phyloP scores from a whole-genome alignment of 768 basidiomycete genomes.

The Hydnomerulius pinastri region DNA sequence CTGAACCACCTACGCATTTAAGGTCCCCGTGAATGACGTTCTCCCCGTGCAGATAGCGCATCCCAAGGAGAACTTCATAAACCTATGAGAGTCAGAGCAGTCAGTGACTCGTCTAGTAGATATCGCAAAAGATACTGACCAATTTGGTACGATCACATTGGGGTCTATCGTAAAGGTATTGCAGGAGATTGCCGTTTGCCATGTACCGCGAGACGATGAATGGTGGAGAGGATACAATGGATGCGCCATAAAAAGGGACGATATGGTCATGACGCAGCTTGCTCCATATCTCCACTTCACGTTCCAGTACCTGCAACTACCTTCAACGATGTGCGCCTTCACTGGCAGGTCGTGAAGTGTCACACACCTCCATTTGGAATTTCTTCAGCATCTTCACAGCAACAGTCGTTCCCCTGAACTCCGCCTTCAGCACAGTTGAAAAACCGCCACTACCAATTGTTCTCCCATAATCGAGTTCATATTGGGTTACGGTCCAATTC shows the following conservation, averaged over 20 bases:
- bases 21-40: conserved; percentile 31
- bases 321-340: no score
- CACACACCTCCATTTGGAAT: background rate
- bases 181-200: conserved; percentile 7
- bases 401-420: conserved; percentile 2
- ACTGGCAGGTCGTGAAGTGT: background rate
- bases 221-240: conserved; percentile 1
- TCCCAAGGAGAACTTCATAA: conserved; percentile 13
- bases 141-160: background rate
- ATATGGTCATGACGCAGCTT: conserved; percentile 11
- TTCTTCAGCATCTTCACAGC: conserved; percentile 7
- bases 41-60: conserved; percentile 17
- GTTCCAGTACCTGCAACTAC: conserved; percentile 5
- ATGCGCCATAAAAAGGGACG: conserved; percentile 15
- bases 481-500: conserved; percentile 26
- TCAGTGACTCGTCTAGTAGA: background rate
- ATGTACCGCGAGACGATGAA: conserved; percentile 13
- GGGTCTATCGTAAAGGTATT: conserved; percentile 3
- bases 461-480: conserved; percentile 26
- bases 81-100: conserved; percentile 8
- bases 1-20: conserved; percentile 21
- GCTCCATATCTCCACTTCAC: conserved; percentile 14
- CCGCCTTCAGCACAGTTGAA: conserved; percentile 3
- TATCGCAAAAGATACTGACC: background rate
- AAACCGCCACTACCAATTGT: conserved; percentile 30